These are phyloP conservation scores for Phytophthora cryptogea DNA, from an alignment of 352 stramenopile species.

Conservation along the genomic window DNA sequence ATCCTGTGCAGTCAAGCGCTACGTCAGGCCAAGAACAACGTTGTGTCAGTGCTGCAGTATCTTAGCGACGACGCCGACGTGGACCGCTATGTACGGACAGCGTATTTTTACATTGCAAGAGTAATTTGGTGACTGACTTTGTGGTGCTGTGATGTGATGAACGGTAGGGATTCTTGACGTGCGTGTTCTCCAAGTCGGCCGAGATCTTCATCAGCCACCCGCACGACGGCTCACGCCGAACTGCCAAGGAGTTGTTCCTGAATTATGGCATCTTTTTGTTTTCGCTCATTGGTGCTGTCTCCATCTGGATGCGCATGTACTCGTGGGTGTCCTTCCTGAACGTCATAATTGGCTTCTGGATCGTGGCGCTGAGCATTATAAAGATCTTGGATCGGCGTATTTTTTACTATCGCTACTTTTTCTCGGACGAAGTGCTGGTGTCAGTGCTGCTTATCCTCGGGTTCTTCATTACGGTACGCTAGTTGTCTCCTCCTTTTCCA, in stretches of 20 bases:
- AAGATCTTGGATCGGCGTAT: conserved; percentile 85
- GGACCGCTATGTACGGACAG: conserved; percentile 56
- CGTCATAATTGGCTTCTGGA: conserved; percentile 68
- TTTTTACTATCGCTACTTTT: conserved; percentile 90
- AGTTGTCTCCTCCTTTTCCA: neutral
- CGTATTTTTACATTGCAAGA: neutral
- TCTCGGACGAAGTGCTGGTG: conserved; percentile 88
- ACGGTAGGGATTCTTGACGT: conserved; percentile 73
- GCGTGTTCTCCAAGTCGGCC: conserved; percentile 75
- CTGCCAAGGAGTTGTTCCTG: conserved; percentile 84
- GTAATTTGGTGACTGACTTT: conserved; percentile 4
- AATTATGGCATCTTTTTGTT: conserved; percentile 90
- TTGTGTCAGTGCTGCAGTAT: conserved; percentile 80
- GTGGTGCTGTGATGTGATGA: conserved; percentile 2
- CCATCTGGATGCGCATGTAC: conserved; percentile 88
- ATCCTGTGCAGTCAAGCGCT: conserved; percentile 88
- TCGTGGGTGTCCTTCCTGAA: conserved; percentile 83
- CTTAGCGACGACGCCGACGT: conserved; percentile 84
- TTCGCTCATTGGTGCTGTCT: conserved; percentile 79
- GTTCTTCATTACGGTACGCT: conserved; percentile 79
- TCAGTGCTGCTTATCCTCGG: conserved; percentile 78
- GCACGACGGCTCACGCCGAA: conserved; percentile 61
- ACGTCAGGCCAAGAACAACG: conserved; percentile 85
- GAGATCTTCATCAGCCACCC: conserved; percentile 81
- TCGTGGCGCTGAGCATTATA: conserved; percentile 65